A percentile compares a stretch with the other conserved stretches of the same genome.
Conservation (phyloP, 129 eudicot species). For the Artemisia argyi region DNA sequence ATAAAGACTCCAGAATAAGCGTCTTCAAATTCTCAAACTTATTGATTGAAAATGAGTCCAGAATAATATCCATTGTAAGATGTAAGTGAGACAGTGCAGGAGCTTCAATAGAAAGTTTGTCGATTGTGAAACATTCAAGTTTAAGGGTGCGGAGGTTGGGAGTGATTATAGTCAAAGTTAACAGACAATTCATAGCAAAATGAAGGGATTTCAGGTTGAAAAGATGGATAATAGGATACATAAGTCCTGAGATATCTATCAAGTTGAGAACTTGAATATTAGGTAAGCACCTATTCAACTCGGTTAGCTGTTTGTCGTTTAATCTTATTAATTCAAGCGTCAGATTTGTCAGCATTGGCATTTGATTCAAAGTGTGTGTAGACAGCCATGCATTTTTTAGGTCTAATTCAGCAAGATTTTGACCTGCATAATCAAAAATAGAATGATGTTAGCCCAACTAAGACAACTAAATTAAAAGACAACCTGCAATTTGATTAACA, state of each 20-base stretch:
- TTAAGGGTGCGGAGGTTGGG: slow-evolving; percentile 42
- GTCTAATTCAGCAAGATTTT: slow-evolving; percentile 34
- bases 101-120: too few relatives aligned
- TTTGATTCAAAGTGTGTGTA: slow-evolving; percentile 35
- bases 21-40: too few relatives aligned
- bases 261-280: slow-evolving; percentile 44
- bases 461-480: neutral
- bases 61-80: too few relatives aligned
- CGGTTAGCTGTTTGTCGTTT: slow-evolving; percentile 41
- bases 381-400: slow-evolving; percentile 38
- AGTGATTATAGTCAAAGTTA: slow-evolving; percentile 20
- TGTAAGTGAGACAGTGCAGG: too few relatives aligned
- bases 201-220: slow-evolving; percentile 21
- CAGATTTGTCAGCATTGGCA: slow-evolving; percentile 48
- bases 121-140: slow-evolving; percentile 12
- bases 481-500: too few relatives aligned
- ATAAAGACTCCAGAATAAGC: too few relatives aligned
- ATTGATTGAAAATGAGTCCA: too few relatives aligned
- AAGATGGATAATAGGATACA: slow-evolving; percentile 38
- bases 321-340: slow-evolving; percentile 46
- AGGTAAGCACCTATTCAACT: slow-evolving; percentile 46
- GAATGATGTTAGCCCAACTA: neutral
- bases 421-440: neutral
- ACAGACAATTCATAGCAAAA: neutral
- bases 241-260: slow-evolving; percentile 50